Evolutionary conservation across 371 early-diverging fungal species (phyloP), one percentile per base, ranked within the genome.

Genomic region (Rhizopus arrhizus): DNA sequence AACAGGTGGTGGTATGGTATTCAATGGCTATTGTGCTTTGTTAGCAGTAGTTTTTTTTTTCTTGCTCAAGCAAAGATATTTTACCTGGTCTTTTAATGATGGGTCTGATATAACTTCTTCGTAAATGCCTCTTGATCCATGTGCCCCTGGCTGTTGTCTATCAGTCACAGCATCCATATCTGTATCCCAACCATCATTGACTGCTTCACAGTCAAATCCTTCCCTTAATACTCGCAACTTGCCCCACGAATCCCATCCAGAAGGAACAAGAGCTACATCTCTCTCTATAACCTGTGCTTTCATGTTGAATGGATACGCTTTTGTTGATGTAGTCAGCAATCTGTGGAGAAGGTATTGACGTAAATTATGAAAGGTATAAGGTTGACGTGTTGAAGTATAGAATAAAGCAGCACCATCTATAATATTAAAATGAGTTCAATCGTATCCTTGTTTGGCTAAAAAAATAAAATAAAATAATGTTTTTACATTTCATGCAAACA

Each of bases 221-320:
- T 87, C 89, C 50, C 90, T 73, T 49, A 94, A 67, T n/a, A 91
- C 84, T 29, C 84, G 78, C 55, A 97, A 93, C 69, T 94, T 94
- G 22, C 91, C 89, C 85, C 88, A 91, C 42, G 92, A 89, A 68
- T 97, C 97, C 97, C 96, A 97, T 13, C 97, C 97, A 32, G 91
- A 76, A 5, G 97, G 97, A 16, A 97, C 91, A 70, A 93, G 77
- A 13, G 95, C 91, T 15, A 82, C 81, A 61, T 94, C 94, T 28
- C 95, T 87, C 59, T 97, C 96, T 29, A 95, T 88, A 4, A 92
- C 88, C 50, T 93, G 89, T 3, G 94, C 90, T 12, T 87, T 85
- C 34, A 79, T 61, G 34, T 79, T 80, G 76, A 91, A 95, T 22
- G 73, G 72, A 40, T 78, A 80, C 28, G 80, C 42, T 65, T 74